Conservation (phyloP, 140 eudicot species). For the Oenanthe javanica region DNA sequence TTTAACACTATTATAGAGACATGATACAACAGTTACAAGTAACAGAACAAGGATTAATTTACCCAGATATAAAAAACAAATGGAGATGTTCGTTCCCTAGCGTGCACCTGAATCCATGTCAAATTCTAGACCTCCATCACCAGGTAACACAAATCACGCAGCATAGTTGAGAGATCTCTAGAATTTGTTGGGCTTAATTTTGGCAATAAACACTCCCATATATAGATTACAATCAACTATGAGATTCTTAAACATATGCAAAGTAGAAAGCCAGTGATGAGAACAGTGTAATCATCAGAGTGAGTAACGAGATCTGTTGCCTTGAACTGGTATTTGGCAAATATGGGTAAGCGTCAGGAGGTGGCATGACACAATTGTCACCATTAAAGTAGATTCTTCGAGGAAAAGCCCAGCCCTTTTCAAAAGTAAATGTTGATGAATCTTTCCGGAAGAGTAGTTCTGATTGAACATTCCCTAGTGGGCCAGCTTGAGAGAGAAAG, state of each 20-base stretch:
- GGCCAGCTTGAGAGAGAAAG: slow-evolving; percentile 76
- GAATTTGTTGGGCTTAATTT: neutral
- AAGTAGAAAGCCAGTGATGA: slow-evolving; percentile 9
- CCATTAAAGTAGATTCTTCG: slow-evolving; percentile 86
- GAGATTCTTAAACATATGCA: neutral
- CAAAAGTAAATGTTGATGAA: slow-evolving; percentile 63
- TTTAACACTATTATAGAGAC: neutral
- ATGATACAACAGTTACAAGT: slow-evolving; percentile 10
- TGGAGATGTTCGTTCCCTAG: slow-evolving; percentile 4
- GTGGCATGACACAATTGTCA: slow-evolving; percentile 34
- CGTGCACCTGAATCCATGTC: slow-evolving; percentile 10
- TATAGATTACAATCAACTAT: neutral
- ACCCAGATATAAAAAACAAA: slow-evolving; percentile 8
- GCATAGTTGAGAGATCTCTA: neutral
- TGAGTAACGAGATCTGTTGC: slow-evolving; percentile 14
- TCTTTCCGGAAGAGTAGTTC: slow-evolving; percentile 81
- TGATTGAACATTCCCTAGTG: slow-evolving; percentile 79
- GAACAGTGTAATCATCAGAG: slow-evolving; percentile 9
- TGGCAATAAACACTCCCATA: neutral
- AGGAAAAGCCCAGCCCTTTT: slow-evolving; percentile 97
- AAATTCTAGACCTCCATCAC: slow-evolving; percentile 5
- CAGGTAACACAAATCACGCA: slow-evolving; percentile 6
- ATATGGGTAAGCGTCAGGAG: slow-evolving; percentile 29
- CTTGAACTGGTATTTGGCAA: slow-evolving; percentile 20
- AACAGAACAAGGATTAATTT: neutral